Conservation (phyloP, 2,329 filamentous ascomycete genomes). For the Didymosphaeria variabile region DNA sequence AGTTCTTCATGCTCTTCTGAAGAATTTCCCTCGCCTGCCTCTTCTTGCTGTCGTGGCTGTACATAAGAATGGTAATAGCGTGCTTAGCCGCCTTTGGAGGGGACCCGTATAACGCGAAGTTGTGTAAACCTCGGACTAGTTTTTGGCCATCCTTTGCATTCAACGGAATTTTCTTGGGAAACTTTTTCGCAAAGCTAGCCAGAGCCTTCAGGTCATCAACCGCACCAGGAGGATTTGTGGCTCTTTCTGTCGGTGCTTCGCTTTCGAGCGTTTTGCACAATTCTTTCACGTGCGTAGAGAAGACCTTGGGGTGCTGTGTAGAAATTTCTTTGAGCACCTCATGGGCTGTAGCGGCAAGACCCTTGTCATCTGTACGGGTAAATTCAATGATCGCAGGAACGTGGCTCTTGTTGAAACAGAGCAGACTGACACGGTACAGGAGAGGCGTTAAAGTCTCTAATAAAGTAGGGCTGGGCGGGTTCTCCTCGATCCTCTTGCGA, state of each 20-base stretch:
- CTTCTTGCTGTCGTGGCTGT: slow-evolving; percentile 78
- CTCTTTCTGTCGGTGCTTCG: slow-evolving; percentile 75
- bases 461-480: slow-evolving; percentile 67
- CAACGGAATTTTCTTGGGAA: slow-evolving; percentile 80
- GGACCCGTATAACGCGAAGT: slow-evolving; percentile 82
- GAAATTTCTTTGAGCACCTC: slow-evolving; percentile 94
- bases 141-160: slow-evolving; percentile 69
- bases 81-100: slow-evolving; percentile 90
- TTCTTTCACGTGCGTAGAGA: slow-evolving; percentile 91
- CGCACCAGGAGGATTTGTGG: slow-evolving; percentile 74
- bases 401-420: slow-evolving; percentile 95
- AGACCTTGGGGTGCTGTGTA: slow-evolving; percentile 84
- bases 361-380: slow-evolving; percentile 82
- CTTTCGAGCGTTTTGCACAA: slow-evolving; percentile 86
- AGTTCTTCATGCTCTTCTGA: slow-evolving; percentile 76
- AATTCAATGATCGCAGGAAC: slow-evolving; percentile 88
- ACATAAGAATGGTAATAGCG: slow-evolving; percentile 88
- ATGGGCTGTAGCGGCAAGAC: slow-evolving; percentile 80
- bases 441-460: slow-evolving; percentile 84
- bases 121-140: slow-evolving; percentile 81
- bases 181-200: slow-evolving; percentile 87
- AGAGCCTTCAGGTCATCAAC: slow-evolving; percentile 94
- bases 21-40: slow-evolving; percentile 87
- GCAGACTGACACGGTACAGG: slow-evolving; percentile 81
- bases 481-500: slow-evolving; percentile 78